Percentiles rank a stretch among this genome's conserved stretches.
These are phyloP conservation scores for Begonia loranthoides DNA, from an alignment of 306 rosid genomes.

Conservation along the genomic window DNA sequence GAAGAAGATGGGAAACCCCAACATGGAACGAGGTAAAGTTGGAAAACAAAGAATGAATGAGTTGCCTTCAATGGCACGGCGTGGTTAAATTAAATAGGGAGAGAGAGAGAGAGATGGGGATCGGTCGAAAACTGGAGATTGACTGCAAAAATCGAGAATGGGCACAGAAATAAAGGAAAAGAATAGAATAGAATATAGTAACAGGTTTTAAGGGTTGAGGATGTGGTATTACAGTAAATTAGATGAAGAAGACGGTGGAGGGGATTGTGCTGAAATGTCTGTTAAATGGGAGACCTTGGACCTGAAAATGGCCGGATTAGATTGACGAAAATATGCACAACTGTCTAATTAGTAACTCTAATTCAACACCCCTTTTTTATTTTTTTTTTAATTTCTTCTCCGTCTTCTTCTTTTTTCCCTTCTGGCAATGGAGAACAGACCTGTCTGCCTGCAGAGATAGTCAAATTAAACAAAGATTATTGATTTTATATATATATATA, in stretches of 20 bases:
- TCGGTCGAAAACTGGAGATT: background rate
- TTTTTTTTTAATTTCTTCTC: background rate
- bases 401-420: background rate
- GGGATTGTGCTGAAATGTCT: background rate
- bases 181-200: background rate
- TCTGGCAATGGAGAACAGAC: too few relatives aligned
- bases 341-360: background rate
- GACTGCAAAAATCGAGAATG: background rate
- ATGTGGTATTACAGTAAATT: background rate
- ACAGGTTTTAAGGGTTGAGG: background rate
- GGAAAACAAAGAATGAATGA: background rate
- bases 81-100: background rate
- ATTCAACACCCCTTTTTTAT: background rate
- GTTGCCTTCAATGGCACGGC: background rate
- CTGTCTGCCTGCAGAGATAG: too few relatives aligned
- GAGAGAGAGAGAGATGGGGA: background rate
- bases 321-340: background rate
- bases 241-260: background rate
- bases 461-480: too few relatives aligned
- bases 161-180: background rate
- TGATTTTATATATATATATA: too few relatives aligned
- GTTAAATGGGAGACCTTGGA: background rate
- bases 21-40: background rate
- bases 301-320: background rate
- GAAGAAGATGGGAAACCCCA: too few relatives aligned